Conservation (phyloP, 805 yeast genomes). For the Candida verbasci region DNA sequence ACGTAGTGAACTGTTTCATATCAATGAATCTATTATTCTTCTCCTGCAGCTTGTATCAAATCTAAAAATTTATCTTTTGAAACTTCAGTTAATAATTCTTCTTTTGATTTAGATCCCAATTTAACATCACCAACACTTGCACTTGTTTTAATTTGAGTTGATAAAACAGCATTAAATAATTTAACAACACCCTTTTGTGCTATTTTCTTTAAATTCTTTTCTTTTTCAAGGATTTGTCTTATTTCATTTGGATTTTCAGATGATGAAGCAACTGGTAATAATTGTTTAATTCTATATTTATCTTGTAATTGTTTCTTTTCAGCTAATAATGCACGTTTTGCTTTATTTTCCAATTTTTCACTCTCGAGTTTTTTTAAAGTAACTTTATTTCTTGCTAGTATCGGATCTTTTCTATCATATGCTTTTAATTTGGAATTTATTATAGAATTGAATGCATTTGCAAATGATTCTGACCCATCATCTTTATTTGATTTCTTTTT, state of each 20-base stretch:
- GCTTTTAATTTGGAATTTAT: conserved; percentile 84
- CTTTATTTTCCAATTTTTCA: conserved; percentile 79
- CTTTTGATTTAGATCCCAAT: conserved; percentile 46
- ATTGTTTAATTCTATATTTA: conserved; percentile 60
- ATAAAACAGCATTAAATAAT: conserved; percentile 76
- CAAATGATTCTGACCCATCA: conserved; percentile 75
- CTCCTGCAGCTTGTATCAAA: conserved; percentile 74
- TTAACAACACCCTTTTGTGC: conserved; percentile 88
- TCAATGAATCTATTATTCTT: too few species aligned
- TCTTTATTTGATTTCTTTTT: conserved; percentile 54
- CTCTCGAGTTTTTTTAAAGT: conserved; percentile 69
- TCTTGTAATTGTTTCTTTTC: conserved; percentile 71
- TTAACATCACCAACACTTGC: conserved; percentile 45
- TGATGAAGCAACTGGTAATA: conserved; percentile 54
- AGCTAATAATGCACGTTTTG: conserved; percentile 59
- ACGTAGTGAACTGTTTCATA: too few species aligned
- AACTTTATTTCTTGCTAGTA: conserved; percentile 76
- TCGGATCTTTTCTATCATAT: conserved; percentile 84
- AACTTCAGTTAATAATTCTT: conserved; percentile 66
- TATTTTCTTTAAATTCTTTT: conserved; percentile 64
- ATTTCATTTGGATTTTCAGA: conserved; percentile 45
- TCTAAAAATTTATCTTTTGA: conserved; percentile 89
- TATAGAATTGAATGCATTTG: conserved; percentile 79
- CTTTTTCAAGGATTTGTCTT: conserved; percentile 59
- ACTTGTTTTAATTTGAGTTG: conserved; percentile 65